Base-by-base conservation (phyloP, 805 yeast genomes). In the Hermanozyma aechmeae region DNA sequence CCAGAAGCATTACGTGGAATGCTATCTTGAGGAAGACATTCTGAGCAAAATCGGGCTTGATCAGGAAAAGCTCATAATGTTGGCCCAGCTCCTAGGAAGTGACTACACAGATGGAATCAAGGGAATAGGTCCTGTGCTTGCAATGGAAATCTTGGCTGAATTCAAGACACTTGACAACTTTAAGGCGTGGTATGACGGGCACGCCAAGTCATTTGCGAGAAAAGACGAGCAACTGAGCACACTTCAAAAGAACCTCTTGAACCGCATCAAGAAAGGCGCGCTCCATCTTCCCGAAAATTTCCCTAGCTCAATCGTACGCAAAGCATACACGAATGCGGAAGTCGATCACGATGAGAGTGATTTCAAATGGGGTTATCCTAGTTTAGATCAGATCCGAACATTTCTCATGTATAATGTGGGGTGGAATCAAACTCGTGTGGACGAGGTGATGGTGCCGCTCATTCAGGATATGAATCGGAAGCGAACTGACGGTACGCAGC, bases 41-140 rank as follows among this genome's bases (percentile, higher is more conserved):
- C 64, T 58, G 19, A 54, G 57, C 6, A 77, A 73, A 26, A 51
- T 85, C 3, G 93, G 93, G 0, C 61, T 92, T 12, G 65, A 58
- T 29, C 71, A 84, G 33, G 45, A 57, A 1, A 71, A 70, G 33
- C 55, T 92, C 51, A 84, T 92, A 16, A 85, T 82, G 25, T 55
- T 92, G 35, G 98, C 96, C 0, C 66, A 77, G 27, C 53, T 92
- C 15, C 56, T 92, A 13, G 99, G 99, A 0, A 84, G 96, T 52
- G 98, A 92, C 56, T 92, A 92, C 50, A 87, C 98, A 0, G 83
- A 79, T 30, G 99, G 99, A 0, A 56, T 92, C 20, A 79, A 82
- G 33, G 95, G 97, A 3, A 69, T 92, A 35, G 99, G 99, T 1
- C 96, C 96, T 0, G 97, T 92, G 1, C 68, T 79, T 13, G 92